Evolutionary conservation across 306 rosid genomes (phyloP).

Genomic region (Prunus salicina): DNA sequence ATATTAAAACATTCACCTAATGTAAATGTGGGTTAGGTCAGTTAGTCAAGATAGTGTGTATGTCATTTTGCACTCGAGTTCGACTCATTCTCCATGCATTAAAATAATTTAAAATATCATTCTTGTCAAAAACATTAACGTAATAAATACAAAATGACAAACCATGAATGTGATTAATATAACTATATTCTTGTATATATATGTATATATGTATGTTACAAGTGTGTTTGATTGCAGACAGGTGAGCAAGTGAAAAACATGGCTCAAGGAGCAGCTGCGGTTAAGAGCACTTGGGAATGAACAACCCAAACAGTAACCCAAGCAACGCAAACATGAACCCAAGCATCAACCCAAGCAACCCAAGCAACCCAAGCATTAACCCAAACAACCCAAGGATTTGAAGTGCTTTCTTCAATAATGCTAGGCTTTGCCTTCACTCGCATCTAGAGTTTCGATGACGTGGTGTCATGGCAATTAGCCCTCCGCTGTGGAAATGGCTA

Average conservation of each 20-base stretch:
- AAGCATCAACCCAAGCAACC: slow-evolving; percentile 9
- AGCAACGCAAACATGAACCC: not conserved
- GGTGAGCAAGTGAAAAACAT: slow-evolving; percentile 56
- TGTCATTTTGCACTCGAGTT: no score
- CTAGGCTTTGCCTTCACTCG: not conserved
- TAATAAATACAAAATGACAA: not conserved
- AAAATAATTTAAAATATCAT: no score
- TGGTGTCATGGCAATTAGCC: not conserved
- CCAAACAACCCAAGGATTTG: slow-evolving; percentile 18
- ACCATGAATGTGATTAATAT: not conserved
- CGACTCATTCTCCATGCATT: fast-evolving
- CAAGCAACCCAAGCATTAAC: not conserved
- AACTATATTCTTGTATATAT: not conserved
- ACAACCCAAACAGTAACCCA: slow-evolving; percentile 1
- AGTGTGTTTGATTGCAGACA: slow-evolving; percentile 24
- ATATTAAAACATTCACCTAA: not conserved
- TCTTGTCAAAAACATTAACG: no score
- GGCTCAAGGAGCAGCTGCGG: slow-evolving; percentile 61
- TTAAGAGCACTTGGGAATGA: slow-evolving; percentile 64
- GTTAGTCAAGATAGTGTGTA: no score
- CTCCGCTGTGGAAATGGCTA: not conserved
- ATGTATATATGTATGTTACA: not conserved
- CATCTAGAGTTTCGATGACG: not conserved
- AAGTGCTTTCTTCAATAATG: slow-evolving; percentile 3
- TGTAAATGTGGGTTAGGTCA: no score